A percentile compares a stretch with the other conserved stretches of the same genome.
Conservation (phyloP, 805 yeast species). For the Cyberlindnera sargentensis region DNA sequence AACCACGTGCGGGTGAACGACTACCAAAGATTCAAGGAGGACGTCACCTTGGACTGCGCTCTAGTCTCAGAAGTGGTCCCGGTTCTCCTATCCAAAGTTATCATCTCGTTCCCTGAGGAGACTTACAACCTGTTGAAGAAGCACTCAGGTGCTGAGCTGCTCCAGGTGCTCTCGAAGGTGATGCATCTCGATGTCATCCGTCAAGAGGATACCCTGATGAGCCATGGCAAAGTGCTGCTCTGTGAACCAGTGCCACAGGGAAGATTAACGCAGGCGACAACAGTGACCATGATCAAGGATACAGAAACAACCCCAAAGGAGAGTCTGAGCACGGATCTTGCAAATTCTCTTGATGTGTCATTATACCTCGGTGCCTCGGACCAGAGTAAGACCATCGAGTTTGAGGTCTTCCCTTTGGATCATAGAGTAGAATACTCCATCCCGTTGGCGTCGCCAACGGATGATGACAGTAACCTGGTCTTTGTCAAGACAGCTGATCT, state of each 20-base stretch:
- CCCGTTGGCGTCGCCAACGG: slow-evolving; percentile 16
- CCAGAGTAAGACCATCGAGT: background rate
- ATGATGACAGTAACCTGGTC: slow-evolving; percentile 40
- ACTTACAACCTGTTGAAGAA: slow-evolving; percentile 13
- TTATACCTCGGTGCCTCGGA: slow-evolving; percentile 6
- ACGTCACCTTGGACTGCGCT: slow-evolving; percentile 17
- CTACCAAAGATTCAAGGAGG: slow-evolving; percentile 10
- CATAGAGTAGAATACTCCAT: slow-evolving; percentile 5
- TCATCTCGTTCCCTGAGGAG: slow-evolving; percentile 19
- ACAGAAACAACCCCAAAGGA: background rate
- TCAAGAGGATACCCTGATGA: slow-evolving; percentile 14
- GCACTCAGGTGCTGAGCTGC: slow-evolving; percentile 12
- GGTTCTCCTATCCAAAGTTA: slow-evolving; percentile 11
- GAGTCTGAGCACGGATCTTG: background rate
- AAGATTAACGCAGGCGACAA: slow-evolving; percentile 35
- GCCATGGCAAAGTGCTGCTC: slow-evolving; percentile 40
- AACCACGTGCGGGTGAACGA: slow-evolving; percentile 6
- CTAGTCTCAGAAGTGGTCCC: slow-evolving; percentile 11
- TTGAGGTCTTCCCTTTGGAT: slow-evolving; percentile 3
- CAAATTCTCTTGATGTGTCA: slow-evolving; percentile 11
- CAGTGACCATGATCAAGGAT: slow-evolving; percentile 44
- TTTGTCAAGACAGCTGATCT: slow-evolving; percentile 43
- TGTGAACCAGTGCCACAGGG: slow-evolving; percentile 80
- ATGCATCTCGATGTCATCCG: slow-evolving; percentile 11
- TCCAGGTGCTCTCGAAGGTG: slow-evolving; percentile 4